Evolutionary conservation across 2,329 filamentous ascomycete genomes (phyloP), one percentile per base, ranked within the genome.

Genomic region (Emergomyces africanus): DNA sequence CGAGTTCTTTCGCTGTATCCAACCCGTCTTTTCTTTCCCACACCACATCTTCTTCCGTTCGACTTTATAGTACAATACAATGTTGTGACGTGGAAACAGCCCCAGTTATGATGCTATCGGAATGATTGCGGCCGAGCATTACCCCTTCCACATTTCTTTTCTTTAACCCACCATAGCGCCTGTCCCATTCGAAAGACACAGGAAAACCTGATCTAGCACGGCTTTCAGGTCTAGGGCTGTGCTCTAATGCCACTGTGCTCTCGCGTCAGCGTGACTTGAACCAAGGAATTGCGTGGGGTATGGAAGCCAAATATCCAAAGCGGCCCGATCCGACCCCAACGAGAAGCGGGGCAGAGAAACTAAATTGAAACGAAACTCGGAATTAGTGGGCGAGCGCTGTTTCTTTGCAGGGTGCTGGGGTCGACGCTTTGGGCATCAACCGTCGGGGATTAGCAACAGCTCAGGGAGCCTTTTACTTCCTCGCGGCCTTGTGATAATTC

Each of bases 371-470:
- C 35, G 35, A 53, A 33, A 48, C 30, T 41, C 30, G 30, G 44
- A 60, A 50, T 54, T 57, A 60, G 48, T 54, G 49, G 33, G 37
- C 41, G 50, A 46, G 48, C 15, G 37, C 1, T 58, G 33, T 49
- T 33, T 49, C 39, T 57, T 30, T 30, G 25, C 30, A 51, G 41
- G 28, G 39, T 60, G 53, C 56, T 63, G 51, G 57, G 46, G 55
- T 55, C 33, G 39, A 44, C 25, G 23, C 46, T 59, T 63, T 63
- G 61, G 61, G 61, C 61, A 63, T 57, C 61, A 63, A 63, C 39
- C 49, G 12, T 59, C 44, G 57, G 56, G 55, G 53, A 58, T 60
- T 59, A 58, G 42, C 39, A 46, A 18, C 28, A 30, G 56, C 44
- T 60, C 60, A 60, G 28, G 25, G 50, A 44, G 46, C 44, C 9